These are phyloP conservation scores for Verruconis gallopava DNA, from an alignment of 2,329 filamentous ascomycete species.

Conservation along the genomic window DNA sequence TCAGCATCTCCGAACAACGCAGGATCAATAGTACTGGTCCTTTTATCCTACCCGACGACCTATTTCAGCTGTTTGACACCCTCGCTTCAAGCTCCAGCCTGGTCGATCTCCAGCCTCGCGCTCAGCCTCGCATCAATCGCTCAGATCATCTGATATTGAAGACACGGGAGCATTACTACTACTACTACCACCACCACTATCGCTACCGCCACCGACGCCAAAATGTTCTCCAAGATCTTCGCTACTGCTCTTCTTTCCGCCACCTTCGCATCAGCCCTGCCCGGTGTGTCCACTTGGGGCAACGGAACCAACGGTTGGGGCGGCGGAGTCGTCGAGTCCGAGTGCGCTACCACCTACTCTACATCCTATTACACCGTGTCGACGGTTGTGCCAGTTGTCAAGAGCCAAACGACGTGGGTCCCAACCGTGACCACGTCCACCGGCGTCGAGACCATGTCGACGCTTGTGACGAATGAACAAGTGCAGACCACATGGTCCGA, in stretches of 20 bases:
- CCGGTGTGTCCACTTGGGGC: neutral
- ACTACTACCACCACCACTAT: neutral
- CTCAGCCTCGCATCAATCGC: neutral
- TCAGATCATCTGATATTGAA: neutral
- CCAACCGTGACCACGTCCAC: neutral
- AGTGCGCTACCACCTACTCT: conserved; percentile 1
- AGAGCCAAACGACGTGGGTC: conserved; percentile 1
- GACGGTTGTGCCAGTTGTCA: neutral
- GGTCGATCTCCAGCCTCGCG: neutral
- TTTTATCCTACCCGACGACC: no score
- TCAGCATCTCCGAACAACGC: neutral
- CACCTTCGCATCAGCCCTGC: neutral
- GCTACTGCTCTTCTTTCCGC: neutral
- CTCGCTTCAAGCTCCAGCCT: neutral
- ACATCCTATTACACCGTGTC: neutral
- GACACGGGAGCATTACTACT: neutral
- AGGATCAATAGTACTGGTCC: no score
- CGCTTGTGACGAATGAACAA: neutral
- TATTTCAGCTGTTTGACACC: no score
- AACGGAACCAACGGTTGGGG: neutral
- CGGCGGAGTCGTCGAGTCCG: neutral
- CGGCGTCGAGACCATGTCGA: neutral
- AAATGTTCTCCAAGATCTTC: conserved; percentile 4
- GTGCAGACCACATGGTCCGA: neutral
- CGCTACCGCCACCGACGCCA: neutral